Conservation (phyloP, 2,329 filamentous ascomycete genomes). For the Trichoderma lentiforme region DNA sequence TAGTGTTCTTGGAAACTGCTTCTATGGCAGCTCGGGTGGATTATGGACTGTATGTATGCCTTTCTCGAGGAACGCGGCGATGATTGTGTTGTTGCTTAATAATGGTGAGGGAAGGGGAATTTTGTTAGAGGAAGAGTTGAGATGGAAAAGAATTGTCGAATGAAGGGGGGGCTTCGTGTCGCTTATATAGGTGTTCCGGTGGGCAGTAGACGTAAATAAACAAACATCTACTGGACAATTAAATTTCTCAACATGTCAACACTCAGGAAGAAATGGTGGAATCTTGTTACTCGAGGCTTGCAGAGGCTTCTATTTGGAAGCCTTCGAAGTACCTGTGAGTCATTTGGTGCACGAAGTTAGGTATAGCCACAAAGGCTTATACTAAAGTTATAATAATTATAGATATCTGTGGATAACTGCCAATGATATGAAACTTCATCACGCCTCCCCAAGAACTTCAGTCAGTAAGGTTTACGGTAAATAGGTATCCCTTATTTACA, state of each 20-base stretch:
- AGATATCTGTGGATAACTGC: background rate
- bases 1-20: background rate
- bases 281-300: background rate
- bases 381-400: too few species aligned
- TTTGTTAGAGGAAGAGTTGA: background rate
- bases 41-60: background rate
- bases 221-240: too few species aligned
- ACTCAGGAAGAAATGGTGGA: background rate
- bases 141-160: background rate
- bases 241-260: background rate
- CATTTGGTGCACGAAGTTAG: background rate
- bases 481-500: background rate
- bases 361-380: background rate
- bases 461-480: background rate
- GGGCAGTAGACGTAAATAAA: too few species aligned
- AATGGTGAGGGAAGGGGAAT: background rate
- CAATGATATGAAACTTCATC: background rate
- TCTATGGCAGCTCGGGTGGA: background rate
- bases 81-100: background rate
- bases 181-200: too few species aligned
- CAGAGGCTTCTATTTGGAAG: background rate
- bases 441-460: background rate
- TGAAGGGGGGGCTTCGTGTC: too few species aligned
- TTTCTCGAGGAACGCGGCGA: background rate
- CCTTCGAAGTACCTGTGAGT: background rate